Conservation (phyloP, 495 filamentous ascomycete genomes). For the Massariosphaeria phaeospora region DNA sequence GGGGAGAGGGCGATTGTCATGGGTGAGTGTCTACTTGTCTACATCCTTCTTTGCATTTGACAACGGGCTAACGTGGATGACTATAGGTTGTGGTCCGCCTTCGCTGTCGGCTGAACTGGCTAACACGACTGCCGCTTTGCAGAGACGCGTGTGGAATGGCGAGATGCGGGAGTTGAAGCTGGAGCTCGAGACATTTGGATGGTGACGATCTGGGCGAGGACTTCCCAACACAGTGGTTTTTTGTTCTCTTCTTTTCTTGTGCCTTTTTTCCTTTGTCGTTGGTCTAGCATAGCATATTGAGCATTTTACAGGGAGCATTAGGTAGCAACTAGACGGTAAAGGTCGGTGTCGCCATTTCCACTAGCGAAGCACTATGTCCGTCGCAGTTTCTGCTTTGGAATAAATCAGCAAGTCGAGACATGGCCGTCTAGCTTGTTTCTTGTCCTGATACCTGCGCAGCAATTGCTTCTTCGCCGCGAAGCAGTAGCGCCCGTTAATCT, state of each 20-base stretch:
- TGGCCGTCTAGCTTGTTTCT: too few relatives aligned
- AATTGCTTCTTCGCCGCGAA: too few relatives aligned
- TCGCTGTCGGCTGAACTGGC: conserved; percentile 11
- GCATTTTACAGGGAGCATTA: too few relatives aligned
- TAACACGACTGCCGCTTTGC: conserved; percentile 9
- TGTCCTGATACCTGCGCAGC: too few relatives aligned
- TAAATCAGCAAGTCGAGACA: too few relatives aligned
- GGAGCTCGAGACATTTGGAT: conserved; percentile 17
- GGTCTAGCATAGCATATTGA: too few relatives aligned
- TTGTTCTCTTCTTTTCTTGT: not conserved
- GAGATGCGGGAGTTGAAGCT: conserved; percentile 21
- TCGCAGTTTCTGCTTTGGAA: too few relatives aligned
- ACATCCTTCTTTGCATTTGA: not conserved
- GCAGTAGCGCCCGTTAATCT: too few relatives aligned
- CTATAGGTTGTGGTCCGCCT: conserved; percentile 14
- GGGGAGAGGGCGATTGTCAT: conserved; percentile 13
- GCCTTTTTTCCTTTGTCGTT: too few relatives aligned
- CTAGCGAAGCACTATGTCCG: too few relatives aligned
- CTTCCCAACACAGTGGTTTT: not conserved
- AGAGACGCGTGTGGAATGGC: conserved; percentile 9
- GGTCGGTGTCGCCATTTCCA: too few relatives aligned
- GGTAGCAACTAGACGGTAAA: too few relatives aligned
- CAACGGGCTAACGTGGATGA: conserved; percentile 3
- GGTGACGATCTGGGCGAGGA: conserved; percentile 3
- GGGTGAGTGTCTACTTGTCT: not conserved